Base-by-base conservation (phyloP, 805 yeast species). In the Cyberlindnera euphorbiae region DNA sequence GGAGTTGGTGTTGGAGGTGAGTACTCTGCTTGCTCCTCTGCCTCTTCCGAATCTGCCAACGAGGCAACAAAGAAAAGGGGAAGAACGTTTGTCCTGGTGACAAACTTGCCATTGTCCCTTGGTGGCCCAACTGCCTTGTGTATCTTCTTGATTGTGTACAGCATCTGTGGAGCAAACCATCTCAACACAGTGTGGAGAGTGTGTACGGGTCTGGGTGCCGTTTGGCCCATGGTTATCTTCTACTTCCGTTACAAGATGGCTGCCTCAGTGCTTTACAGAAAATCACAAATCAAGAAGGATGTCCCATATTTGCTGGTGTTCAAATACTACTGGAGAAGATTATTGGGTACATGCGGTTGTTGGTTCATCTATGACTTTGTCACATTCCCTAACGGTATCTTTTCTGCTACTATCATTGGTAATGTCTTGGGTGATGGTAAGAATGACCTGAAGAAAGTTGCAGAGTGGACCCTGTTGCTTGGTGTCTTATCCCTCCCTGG, bases 341-440 rank as follows among this genome's bases (percentile, higher is more conserved):
- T 83, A 16, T 46, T 82, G 21, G 93, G 90, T 24, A 78, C 85
- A 13, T 76, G 83, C 55, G 78, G 75, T 5, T 73, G 82, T 39
- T 83, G 93, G 93, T 82, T 82, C 63, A 65, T 82, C 49, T 83
- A 80, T 54, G 94, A 83, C 62, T 83, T 82, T 50, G 83, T 83
- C 49, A 77, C 84, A 6, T 83, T 82, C 66, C 89, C 90, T 10
- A 82, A 82, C 53, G 87, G 86, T 55, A 69, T 80, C 34, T 81
- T 80, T 55, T 71, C 82, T 5, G 71, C 72, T 10, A 67, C 79
- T 21, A 81, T 82, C 47, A 76, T 80, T 38, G 50, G 77, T 11
- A 60, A 69, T n/a, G 72, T 79, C 6, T 62, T 79, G 34, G 58
- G 56, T 17, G 33, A 49, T 42, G 47, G 47, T 12, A 30, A 39